Conservation (phyloP, 2,329 filamentous ascomycete species). For the Elsinoe necatrix region DNA sequence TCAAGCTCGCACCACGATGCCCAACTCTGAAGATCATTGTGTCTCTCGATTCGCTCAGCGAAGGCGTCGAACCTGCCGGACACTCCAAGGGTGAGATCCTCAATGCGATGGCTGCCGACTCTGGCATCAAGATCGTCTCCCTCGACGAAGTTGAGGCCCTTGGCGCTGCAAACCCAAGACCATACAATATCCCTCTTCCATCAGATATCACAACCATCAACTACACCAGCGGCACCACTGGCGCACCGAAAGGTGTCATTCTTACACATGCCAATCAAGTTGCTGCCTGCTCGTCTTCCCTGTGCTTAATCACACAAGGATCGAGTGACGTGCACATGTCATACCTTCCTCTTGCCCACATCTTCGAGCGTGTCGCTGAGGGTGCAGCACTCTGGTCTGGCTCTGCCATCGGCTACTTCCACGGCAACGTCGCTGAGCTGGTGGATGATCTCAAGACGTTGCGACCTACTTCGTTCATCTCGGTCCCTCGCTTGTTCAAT, state of each 20-base stretch:
- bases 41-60: conserved; percentile 14
- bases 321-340: conserved; percentile 37
- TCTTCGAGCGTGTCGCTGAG: conserved; percentile 16
- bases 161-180: conserved; percentile 15
- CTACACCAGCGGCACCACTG: conserved; percentile 80
- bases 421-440: conserved; percentile 16
- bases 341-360: conserved; percentile 18
- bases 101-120: background rate
- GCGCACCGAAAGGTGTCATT: conserved; percentile 72
- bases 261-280: conserved; percentile 76
- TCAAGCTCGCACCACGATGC: conserved; percentile 16
- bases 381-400: conserved; percentile 14
- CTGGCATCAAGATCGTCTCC: conserved; percentile 16
- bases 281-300: conserved; percentile 41
- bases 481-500: conserved; percentile 15
- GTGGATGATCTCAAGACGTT: conserved; percentile 17
- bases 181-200: conserved; percentile 16
- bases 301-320: conserved; percentile 30
- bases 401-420: conserved; percentile 17
- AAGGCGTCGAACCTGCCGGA: conserved; percentile 6
- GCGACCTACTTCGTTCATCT: conserved; percentile 15
- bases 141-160: conserved; percentile 16
- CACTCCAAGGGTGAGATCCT: conserved; percentile 41
- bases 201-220: conserved; percentile 18
- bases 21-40: conserved; percentile 17